phyloP scores from a whole-genome alignment of 345 rosid species.

The Luvunga scandens region DNA sequence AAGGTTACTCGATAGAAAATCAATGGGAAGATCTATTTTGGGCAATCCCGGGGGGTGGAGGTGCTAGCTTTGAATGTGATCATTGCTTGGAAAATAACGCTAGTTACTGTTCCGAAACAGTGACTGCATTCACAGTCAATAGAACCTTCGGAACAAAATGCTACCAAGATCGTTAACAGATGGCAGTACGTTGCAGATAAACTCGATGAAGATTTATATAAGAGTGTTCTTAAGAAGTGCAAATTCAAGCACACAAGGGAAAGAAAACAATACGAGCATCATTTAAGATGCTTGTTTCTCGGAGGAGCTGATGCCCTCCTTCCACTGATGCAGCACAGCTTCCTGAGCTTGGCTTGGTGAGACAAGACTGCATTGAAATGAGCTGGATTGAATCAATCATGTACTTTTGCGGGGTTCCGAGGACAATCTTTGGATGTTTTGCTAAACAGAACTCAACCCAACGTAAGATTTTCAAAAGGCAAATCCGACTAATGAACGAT shows the following conservation, averaged over 20 bases:
- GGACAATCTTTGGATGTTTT: background rate
- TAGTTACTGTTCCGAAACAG: conserved; percentile 46
- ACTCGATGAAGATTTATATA: conserved; percentile 21
- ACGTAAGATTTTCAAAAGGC: conserved; percentile 14
- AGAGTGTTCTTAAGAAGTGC: conserved; percentile 17
- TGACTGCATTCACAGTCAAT: conserved; percentile 24
- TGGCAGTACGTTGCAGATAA: conserved; percentile 6
- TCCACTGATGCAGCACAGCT: conserved; percentile 12
- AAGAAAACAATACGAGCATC: conserved; percentile 6
- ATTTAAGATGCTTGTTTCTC: conserved; percentile 14
- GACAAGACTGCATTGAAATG: conserved; percentile 39
- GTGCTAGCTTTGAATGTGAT: conserved; percentile 63
- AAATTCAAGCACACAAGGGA: background rate
- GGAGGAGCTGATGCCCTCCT: conserved; percentile 18
- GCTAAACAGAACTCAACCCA: background rate
- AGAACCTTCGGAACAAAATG: conserved; percentile 18
- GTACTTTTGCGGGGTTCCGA: conserved; percentile 22
- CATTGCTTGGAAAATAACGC: conserved; percentile 40
- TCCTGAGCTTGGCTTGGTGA: conserved; percentile 36
- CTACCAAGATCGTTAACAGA: conserved; percentile 1
- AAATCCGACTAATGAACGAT: conserved; percentile 36
- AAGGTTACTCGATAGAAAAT: conserved; percentile 30
- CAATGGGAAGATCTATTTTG: conserved; percentile 75
- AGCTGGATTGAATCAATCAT: conserved; percentile 42
- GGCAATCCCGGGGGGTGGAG: conserved; percentile 70